Base-by-base conservation (phyloP, 2,329 filamentous ascomycete genomes). In the Pseudogymnoascus sp. region DNA sequence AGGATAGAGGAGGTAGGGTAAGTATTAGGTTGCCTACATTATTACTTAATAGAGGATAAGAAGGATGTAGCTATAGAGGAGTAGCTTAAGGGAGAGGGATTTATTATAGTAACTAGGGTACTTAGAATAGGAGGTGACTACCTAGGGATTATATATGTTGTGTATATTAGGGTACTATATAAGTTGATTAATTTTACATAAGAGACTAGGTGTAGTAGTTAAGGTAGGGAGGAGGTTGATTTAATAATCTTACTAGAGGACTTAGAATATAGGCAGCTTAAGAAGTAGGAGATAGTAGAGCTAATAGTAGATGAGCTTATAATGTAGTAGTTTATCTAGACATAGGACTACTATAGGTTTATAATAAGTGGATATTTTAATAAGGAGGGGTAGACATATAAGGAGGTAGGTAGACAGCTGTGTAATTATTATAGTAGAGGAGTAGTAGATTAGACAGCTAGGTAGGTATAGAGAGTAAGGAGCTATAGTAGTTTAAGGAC, bases 101-200 rank as follows among this genome's bases (percentile, higher is more conserved):
- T 42, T 40, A 66, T 66, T 5, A 57, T 47, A 7, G 62, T 54
- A 23, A 67, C 62, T 5, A 26, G 59, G 10, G 64, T 64, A 36
- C 36, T 66, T 16, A 51, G 64, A 31, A 67, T 51, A 5, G 62
- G 66, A 37, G 51, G 62, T n/a, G 42, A 67, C 34, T 62, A 64
- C 21, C 29, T 11, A 3, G 62, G 61, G 10, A 63, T 67, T 18
- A n/a, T 63, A 11, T 64, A 59, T 36, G 29, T 67, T 21, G 34
- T 67, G 26, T 23, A 67, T 47, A 29, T 67, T 11, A 51, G 47
- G n/a, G 36, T 60, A 31, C 63, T 61, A 40, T 66, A 67, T 60
- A 21, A 61, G 11, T 21, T 67, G 31, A 67, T 59, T 45, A 61
- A 47, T 37, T 67, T 64, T 64, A 45, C 39, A 18, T 39, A 67